Percentiles rank a stretch among this genome's conserved stretches.
Conservation (phyloP, 352 stramenopile genomes). For the Globisporangium rhizosaccharum region DNA sequence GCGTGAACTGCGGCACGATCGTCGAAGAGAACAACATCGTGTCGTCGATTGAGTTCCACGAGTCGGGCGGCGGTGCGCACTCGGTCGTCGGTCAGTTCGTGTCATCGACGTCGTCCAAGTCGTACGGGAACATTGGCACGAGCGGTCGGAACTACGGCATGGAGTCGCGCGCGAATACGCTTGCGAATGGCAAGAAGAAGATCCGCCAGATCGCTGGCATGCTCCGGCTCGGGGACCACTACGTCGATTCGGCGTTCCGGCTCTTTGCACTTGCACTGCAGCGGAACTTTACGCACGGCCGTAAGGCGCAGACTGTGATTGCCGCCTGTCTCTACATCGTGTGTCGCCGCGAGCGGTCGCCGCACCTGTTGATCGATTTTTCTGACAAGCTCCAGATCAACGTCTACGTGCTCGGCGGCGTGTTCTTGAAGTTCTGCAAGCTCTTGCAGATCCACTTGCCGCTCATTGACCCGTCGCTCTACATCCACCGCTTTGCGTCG, state of each 20-base stretch:
- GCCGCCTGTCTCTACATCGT: conserved; percentile 99
- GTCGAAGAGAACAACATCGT: conserved; percentile 98
- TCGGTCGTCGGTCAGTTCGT: conserved; percentile 97
- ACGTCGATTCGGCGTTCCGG: conserved; percentile 95
- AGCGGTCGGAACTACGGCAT: conserved; percentile 90
- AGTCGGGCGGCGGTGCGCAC: conserved; percentile 86
- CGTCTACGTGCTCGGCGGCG: conserved; percentile 81
- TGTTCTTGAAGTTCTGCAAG: conserved; percentile 91
- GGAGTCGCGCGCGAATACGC: conserved; percentile 94
- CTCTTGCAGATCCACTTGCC: conserved; percentile 95
- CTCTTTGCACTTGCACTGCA: conserved; percentile 95
- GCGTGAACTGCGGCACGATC: conserved; percentile 89
- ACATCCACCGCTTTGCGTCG: conserved; percentile 97
- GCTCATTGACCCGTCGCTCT: conserved; percentile 98
- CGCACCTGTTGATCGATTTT: conserved; percentile 99
- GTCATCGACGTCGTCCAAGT: conserved; percentile 85
- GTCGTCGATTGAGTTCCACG: conserved; percentile 95
- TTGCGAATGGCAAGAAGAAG: conserved; percentile 92
- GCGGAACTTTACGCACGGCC: conserved; percentile 96
- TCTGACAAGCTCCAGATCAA: conserved; percentile 97
- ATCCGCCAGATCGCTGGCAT: conserved; percentile 92
- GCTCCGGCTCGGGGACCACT: conserved; percentile 91
- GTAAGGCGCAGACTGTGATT: conserved; percentile 95
- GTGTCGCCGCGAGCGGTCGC: conserved; percentile 96
- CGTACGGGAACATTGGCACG: conserved; percentile 85